Conservation (phyloP, 345 rosid genomes). For the Barbarea vulgaris region DNA sequence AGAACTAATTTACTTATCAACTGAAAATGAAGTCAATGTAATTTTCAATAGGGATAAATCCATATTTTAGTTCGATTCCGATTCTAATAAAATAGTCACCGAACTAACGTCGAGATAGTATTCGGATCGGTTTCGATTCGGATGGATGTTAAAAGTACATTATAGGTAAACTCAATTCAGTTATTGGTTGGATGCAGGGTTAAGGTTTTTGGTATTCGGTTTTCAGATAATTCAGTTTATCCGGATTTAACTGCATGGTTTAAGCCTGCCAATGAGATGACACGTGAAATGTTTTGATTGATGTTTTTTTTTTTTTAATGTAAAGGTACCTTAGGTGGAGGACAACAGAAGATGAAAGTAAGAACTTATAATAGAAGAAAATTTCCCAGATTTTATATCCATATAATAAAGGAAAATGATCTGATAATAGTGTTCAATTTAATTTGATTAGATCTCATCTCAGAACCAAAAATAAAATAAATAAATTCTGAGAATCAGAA, state of each 20-base stretch:
- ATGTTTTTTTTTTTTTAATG: background rate
- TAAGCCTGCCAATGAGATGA: background rate
- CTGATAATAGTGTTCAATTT: slow-evolving; percentile 6
- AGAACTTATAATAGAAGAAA: background rate
- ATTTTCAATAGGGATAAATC: too few species aligned
- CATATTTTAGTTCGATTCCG: too few species aligned
- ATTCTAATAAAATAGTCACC: too few species aligned
- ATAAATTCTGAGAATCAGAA: slow-evolving; percentile 18
- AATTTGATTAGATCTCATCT: slow-evolving; percentile 29
- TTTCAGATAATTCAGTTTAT: background rate
- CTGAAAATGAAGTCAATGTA: too few species aligned
- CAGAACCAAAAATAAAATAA: background rate
- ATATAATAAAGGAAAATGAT: background rate
- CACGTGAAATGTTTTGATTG: slow-evolving; percentile 27
- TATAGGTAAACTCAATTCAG: background rate
- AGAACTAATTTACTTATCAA: too few species aligned
- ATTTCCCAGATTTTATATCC: background rate
- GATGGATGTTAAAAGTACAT: too few species aligned
- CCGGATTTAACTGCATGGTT: background rate
- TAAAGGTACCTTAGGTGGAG: background rate
- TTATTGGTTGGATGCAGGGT: background rate
- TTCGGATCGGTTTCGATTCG: too few species aligned
- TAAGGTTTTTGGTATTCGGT: background rate
- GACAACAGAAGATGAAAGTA: background rate
- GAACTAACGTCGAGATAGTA: too few species aligned